phyloP scores from a whole-genome alignment of 257 asterid species.

The Buddleja alternifolia region DNA sequence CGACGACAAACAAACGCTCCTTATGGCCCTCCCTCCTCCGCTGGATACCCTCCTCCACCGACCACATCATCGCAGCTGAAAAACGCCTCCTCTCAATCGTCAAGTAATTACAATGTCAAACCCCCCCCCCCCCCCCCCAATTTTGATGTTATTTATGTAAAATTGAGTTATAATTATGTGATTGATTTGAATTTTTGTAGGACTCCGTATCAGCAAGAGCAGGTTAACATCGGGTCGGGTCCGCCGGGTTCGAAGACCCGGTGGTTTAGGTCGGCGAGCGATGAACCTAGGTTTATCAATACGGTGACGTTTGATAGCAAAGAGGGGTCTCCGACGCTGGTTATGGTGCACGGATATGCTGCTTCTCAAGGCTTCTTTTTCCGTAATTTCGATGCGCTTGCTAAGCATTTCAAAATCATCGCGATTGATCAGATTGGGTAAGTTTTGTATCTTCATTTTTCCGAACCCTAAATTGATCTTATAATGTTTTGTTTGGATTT shows the following conservation, averaged over 20 bases:
- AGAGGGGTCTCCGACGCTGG: conserved; percentile 91
- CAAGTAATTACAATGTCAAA: conserved; percentile 32
- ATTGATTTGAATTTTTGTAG: conserved; percentile 35
- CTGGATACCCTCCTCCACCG: conserved; percentile 96
- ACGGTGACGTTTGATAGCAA: conserved; percentile 84
- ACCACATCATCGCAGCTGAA: conserved; percentile 84
- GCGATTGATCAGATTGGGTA: conserved; percentile 99
- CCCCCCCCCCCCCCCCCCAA: background rate
- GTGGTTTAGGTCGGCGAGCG: conserved; percentile 93
- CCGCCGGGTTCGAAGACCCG: conserved; percentile 90
- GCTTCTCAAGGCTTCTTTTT: conserved; percentile 99
- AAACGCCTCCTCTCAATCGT: conserved; percentile 82
- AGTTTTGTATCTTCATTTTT: conserved; percentile 16
- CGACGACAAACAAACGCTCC: conserved; percentile 38
- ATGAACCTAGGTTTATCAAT: conserved; percentile 82
- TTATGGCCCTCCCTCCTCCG: conserved; percentile 76
- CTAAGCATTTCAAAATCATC: conserved; percentile 73
- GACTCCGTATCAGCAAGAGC: conserved; percentile 80
- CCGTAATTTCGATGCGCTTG: conserved; percentile 89
- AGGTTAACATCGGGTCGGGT: conserved; percentile 82
- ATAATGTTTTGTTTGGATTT: background rate
- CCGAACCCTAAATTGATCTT: background rate
- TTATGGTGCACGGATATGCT: conserved; percentile 95
- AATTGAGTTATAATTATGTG: background rate
- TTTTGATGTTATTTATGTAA: background rate